Percentiles rank a stretch among this genome's conserved stretches.
Evolutionary conservation across 805 yeast genomes (phyloP).

Genomic region (Zygotorulaspora florentina): DNA sequence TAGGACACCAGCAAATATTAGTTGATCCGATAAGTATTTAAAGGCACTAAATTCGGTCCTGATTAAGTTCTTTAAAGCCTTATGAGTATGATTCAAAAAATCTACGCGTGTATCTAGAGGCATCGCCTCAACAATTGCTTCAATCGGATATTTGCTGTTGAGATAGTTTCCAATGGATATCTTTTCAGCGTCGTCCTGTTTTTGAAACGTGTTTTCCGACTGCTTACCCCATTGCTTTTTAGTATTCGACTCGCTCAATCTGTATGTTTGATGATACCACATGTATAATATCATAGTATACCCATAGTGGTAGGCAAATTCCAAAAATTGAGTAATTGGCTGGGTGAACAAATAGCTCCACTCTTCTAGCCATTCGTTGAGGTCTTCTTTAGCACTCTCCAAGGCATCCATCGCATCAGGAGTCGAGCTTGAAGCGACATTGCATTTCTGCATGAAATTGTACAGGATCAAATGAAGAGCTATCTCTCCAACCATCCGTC

Average conservation of each 20-base stretch:
- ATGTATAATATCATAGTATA: constrained; percentile 45
- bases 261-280: constrained; percentile 18
- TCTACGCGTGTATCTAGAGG: constrained; percentile 14
- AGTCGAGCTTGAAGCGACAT: constrained; percentile 14
- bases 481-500: constrained; percentile 76
- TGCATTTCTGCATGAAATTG: constrained; percentile 46
- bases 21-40: constrained; percentile 23
- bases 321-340: constrained; percentile 70
- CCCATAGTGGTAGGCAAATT: constrained; percentile 62
- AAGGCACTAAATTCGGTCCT: constrained; percentile 18
- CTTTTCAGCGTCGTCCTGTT: constrained; percentile 3
- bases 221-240: background rate
- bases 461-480: constrained; percentile 49
- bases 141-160: constrained; percentile 16
- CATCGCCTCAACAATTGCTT: constrained; percentile 13
- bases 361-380: constrained; percentile 58
- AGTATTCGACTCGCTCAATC: background rate
- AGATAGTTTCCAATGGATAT: constrained; percentile 10
- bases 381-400: constrained; percentile 35
- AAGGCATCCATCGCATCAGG: constrained; percentile 35
- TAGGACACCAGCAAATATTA: constrained; percentile 20
- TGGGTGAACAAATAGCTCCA: constrained; percentile 69
- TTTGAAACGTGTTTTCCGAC: background rate
- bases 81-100: constrained; percentile 16
- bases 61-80: constrained; percentile 15